phyloP scores from a whole-genome alignment of 495 filamentous ascomycete species.

The Aeminium ludgeri region DNA sequence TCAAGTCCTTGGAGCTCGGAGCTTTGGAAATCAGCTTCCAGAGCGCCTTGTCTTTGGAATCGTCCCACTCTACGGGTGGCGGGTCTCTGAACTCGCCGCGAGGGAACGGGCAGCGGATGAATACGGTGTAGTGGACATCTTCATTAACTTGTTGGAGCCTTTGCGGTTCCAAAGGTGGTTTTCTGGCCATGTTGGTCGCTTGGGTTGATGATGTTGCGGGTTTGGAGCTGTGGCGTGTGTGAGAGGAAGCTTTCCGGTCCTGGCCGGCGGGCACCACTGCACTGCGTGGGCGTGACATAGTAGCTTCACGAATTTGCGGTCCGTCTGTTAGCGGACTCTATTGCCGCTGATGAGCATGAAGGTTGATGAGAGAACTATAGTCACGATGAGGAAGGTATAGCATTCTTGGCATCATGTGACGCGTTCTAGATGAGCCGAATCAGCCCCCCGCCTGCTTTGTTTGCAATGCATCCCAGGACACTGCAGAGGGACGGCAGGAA shows the following conservation, averaged over 20 bases:
- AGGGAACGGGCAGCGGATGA: slow-evolving; percentile 75
- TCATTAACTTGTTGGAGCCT: slow-evolving; percentile 2
- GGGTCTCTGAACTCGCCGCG: slow-evolving; percentile 82
- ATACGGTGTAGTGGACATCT: slow-evolving; percentile 47
- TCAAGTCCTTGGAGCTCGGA: slow-evolving; percentile 39
- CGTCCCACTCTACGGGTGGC: slow-evolving; percentile 60
- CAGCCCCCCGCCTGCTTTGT: no score
- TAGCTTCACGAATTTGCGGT: no score
- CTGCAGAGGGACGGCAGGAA: no score
- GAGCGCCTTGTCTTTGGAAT: slow-evolving; percentile 66
- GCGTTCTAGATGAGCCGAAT: no score
- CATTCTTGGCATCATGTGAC: no score
- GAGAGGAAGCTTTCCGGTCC: background rate
- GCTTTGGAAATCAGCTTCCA: slow-evolving; percentile 74
- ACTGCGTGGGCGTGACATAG: no score
- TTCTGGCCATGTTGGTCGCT: background rate
- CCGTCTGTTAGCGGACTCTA: no score
- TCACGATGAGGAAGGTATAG: no score
- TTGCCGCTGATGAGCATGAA: no score
- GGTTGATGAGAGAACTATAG: no score
- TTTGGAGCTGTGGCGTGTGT: slow-evolving; percentile 4
- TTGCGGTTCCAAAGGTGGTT: background rate
- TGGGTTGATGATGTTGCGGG: background rate
- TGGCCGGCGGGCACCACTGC: no score
- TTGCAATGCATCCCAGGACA: no score